These are phyloP conservation scores for Metschnikowia noctiluminum DNA, from an alignment of 805 yeast genomes.

Conservation along the genomic window DNA sequence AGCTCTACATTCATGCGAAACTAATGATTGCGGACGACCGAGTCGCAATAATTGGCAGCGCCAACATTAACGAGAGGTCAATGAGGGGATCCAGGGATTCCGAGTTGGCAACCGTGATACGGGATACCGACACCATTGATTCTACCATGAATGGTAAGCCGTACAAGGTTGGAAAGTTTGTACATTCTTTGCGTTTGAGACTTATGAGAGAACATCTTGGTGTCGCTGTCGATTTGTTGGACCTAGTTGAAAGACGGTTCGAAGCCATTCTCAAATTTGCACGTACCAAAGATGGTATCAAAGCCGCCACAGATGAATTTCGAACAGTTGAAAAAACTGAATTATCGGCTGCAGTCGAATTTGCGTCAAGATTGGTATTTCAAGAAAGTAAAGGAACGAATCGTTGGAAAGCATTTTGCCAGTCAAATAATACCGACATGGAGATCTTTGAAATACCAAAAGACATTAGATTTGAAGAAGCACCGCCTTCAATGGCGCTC, in stretches of 20 bases:
- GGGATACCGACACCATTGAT: slow-evolving; percentile 72
- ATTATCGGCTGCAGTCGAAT: slow-evolving; percentile 69
- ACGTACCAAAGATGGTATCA: slow-evolving; percentile 35
- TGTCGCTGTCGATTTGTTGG: slow-evolving; percentile 83
- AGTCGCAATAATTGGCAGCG: slow-evolving; percentile 92
- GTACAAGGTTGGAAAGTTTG: slow-evolving; percentile 79
- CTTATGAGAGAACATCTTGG: slow-evolving; percentile 97
- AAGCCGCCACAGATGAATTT: slow-evolving; percentile 45
- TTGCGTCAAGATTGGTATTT: slow-evolving; percentile 68
- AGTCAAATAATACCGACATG: not conserved
- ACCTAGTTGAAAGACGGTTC: slow-evolving; percentile 74
- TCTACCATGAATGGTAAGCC: slow-evolving; percentile 81
- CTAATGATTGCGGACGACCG: slow-evolving; percentile 90
- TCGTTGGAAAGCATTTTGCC: slow-evolving; percentile 41
- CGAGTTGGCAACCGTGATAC: slow-evolving; percentile 83
- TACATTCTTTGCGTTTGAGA: slow-evolving; percentile 83
- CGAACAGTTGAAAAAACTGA: slow-evolving; percentile 27
- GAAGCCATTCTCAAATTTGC: slow-evolving; percentile 47
- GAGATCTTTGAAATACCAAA: slow-evolving; percentile 18
- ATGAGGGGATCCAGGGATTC: slow-evolving; percentile 94
- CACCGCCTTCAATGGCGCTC: slow-evolving; percentile 31
- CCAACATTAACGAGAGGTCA: slow-evolving; percentile 94
- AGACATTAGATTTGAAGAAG: slow-evolving; percentile 25
- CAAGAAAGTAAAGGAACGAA: slow-evolving; percentile 45
- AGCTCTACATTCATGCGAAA: slow-evolving; percentile 91